phyloP scores from a whole-genome alignment of 179 eudicot genomes.

The Nepenthes alata region DNA sequence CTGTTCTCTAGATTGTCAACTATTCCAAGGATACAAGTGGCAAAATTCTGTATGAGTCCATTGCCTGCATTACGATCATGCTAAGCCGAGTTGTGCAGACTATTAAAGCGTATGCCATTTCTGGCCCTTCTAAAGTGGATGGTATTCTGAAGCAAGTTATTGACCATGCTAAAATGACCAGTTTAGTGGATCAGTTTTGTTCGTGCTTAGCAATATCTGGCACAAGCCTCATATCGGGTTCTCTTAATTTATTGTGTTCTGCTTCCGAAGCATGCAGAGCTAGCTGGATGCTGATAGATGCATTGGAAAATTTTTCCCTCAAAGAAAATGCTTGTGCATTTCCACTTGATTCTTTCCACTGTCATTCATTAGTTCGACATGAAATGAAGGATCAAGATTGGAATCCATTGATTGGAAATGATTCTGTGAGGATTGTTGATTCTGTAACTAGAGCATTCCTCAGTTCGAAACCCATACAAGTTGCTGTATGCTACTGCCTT shows the following conservation, averaged over 20 bases:
- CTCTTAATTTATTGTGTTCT: slow-evolving; percentile 66
- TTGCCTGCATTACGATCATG: slow-evolving; percentile 67
- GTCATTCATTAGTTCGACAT: slow-evolving; percentile 44
- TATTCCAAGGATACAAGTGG: slow-evolving; percentile 56
- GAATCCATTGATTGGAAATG: slow-evolving; percentile 31
- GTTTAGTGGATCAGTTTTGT: slow-evolving; percentile 53
- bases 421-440: slow-evolving; percentile 47
- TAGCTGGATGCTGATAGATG: slow-evolving; percentile 69
- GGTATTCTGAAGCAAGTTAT: slow-evolving; percentile 49
- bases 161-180: slow-evolving; percentile 69
- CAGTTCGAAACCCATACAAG: slow-evolving; percentile 61
- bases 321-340: slow-evolving; percentile 34
- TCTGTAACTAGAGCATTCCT: slow-evolving; percentile 55
- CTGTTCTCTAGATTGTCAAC: slow-evolving; percentile 45
- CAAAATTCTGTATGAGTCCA: slow-evolving; percentile 63
- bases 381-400: slow-evolving; percentile 39
- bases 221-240: slow-evolving; percentile 74
- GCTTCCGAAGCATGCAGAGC: slow-evolving; percentile 88
- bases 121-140: slow-evolving; percentile 22
- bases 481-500: slow-evolving; percentile 76
- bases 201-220: slow-evolving; percentile 66
- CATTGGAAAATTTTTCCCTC: slow-evolving; percentile 39
- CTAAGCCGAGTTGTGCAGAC: slow-evolving; percentile 54
- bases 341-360: slow-evolving; percentile 54
- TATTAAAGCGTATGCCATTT: slow-evolving; percentile 42